Evolutionary conservation across 192 early-diverging fungal genomes (phyloP).

Genomic region (Endogone sp.): DNA sequence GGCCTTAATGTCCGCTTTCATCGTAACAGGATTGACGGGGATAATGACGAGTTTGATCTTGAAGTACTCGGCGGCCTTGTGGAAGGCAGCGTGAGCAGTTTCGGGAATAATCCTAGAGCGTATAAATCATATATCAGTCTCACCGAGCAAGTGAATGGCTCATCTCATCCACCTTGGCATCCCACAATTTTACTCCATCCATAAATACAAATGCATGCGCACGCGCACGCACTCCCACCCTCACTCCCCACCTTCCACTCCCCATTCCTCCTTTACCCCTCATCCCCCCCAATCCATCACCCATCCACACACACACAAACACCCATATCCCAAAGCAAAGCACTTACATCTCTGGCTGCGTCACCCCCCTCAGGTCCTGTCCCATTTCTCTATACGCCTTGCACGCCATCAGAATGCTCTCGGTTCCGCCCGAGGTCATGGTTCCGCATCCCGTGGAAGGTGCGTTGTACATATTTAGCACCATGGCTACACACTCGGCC

Average conservation of each 20-base stretch:
- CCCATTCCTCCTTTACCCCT: too few species aligned
- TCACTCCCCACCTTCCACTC: too few species aligned
- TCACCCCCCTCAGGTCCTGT: conserved; percentile 70
- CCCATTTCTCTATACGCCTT: conserved; percentile 92
- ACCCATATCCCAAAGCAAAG: not conserved
- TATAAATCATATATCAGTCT: not conserved
- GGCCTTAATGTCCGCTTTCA: conserved; percentile 71
- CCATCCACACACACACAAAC: not conserved
- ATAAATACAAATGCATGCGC: not conserved
- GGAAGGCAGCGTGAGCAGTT: conserved; percentile 94
- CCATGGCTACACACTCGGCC: conserved; percentile 93
- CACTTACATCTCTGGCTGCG: conserved; percentile 85
- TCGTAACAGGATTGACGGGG: conserved; percentile 74
- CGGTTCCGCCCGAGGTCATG: conserved; percentile 93
- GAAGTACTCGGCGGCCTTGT: conserved; percentile 93
- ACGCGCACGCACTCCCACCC: not conserved
- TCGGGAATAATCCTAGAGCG: conserved; percentile 79
- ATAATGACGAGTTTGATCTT: conserved; percentile 82
- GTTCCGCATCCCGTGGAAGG: conserved; percentile 69
- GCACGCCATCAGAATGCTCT: conserved; percentile 92
- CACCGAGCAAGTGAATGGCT: too few species aligned
- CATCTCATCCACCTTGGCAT: not conserved
- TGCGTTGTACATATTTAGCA: conserved; percentile 82
- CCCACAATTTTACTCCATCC: not conserved
- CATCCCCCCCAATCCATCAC: not conserved